These are phyloP conservation scores for Termitomyces sp. DNA, from an alignment of 768 basidiomycete genomes.

Conservation along the genomic window DNA sequence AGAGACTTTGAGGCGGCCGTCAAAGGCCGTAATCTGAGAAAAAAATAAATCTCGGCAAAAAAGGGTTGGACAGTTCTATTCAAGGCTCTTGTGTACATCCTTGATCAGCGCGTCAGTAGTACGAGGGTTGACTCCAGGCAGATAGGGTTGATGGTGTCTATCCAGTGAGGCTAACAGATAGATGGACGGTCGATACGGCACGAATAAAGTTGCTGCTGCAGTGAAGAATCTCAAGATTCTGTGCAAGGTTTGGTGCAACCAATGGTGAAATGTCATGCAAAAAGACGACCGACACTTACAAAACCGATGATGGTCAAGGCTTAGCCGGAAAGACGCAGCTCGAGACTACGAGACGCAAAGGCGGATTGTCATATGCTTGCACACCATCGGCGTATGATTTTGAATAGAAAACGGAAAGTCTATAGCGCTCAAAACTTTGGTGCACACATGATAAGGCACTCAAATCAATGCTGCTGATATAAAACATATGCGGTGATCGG, in stretches of 20 bases:
- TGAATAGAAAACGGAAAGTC: not conserved
- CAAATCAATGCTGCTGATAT: not conserved
- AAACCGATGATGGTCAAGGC: not conserved
- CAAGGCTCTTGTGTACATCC: not conserved
- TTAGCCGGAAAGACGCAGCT: not conserved
- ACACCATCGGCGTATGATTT: not conserved
- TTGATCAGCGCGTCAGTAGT: not conserved
- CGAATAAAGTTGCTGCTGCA: not conserved
- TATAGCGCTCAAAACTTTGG: not conserved
- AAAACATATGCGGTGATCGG: slow-evolving; percentile 3
- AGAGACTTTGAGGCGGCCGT: not conserved
- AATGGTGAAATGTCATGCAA: slow-evolving; percentile 6
- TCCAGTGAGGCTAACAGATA: not conserved
- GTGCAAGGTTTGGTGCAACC: not conserved
- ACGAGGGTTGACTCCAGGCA: not conserved
- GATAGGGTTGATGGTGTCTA: not conserved
- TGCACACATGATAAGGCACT: slow-evolving; percentile 7
- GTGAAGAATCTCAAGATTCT: slow-evolving; percentile 2
- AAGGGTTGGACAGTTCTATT: not conserved
- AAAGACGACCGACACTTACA: not conserved
- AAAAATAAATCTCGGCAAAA: not conserved
- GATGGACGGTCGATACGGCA: not conserved
- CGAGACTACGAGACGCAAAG: not conserved
- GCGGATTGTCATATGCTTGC: not conserved
- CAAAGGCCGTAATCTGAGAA: not conserved